Conservation (phyloP, 352 stramenopile species). For the Aphanomyces astaci region DNA sequence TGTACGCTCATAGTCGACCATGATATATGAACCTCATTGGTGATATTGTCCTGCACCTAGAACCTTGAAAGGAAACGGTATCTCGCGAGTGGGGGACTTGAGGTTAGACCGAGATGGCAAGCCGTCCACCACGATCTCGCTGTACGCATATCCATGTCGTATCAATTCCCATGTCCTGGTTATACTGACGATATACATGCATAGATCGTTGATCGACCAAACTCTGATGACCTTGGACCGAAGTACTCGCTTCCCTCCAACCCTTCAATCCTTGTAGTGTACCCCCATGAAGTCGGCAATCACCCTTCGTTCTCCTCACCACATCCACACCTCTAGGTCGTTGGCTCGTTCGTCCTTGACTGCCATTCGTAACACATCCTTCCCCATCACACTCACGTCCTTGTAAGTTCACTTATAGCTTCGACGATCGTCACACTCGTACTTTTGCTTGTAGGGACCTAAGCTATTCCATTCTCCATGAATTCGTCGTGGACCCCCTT, state of each 20-base stretch:
- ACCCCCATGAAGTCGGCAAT: neutral
- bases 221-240: neutral
- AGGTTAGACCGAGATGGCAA: neutral
- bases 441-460: slow-evolving; percentile 2
- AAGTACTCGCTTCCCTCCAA: neutral
- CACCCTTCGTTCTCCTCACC: neutral
- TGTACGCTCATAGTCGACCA: neutral
- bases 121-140: neutral
- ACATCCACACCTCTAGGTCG: neutral
- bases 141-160: slow-evolving; percentile 4
- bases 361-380: slow-evolving; percentile 12
- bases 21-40: neutral
- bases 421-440: neutral
- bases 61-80: slow-evolving; percentile 10
- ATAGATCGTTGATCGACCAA: slow-evolving; percentile 12
- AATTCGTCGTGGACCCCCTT: neutral
- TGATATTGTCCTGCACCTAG: neutral
- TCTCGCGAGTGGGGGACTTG: slow-evolving; percentile 1
- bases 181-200: too few relatives aligned
- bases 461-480: neutral
- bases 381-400: slow-evolving; percentile 3
- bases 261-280: slow-evolving; percentile 1
- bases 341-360: neutral
- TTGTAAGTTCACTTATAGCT: neutral
- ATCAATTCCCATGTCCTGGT: too few relatives aligned